Base-by-base conservation (phyloP, 805 yeast species). In the Diddensiella transvaalensis region DNA sequence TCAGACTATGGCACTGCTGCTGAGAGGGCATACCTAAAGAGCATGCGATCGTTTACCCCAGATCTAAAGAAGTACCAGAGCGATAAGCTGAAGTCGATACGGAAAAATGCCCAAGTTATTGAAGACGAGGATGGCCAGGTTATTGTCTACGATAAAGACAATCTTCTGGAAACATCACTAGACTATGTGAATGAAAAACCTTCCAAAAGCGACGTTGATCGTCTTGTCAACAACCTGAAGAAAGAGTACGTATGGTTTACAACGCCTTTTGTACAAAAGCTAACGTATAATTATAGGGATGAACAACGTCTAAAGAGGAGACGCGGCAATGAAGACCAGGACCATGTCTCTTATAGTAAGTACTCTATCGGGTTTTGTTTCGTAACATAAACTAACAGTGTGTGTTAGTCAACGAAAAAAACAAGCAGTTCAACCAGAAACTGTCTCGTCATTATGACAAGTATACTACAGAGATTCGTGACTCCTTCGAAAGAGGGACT, bases 351-450 rank as follows among this genome's bases (percentile, higher is more conserved):
- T 21, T 70, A 67, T 42, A 70, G 64, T 54, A 48, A 52, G 60
- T 54, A 30, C 22, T 19, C 21, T 1, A 15, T 8, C n/a, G n/a
- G n/a, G 22, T 4, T 1, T 24, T 13, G 13, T n/a, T 36, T n/a
- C 23, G 42, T 32, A 8, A 5, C 8, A 18, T n/a, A 21, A 23
- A n/a, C 11, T 26, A 30, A 17, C 19, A 39, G 19, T 21, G 42
- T 15, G 6, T 15, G 8, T 75, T 68, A 62, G 78, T 86, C 60
- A 85, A 83, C 60, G 87, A 82, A 54, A 82, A 82, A 64, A 86
- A 86, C 69, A 77, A 75, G 60, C 82, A 83, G 56, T 86, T 85
- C 65, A 86, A 85, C 65, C 77, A 76, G 60, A 85, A 86, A 59
- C 67, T 86, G 54, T 64, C 76, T 40, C 69, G 89, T 26, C 79